Evolutionary conservation across 345 rosid genomes (phyloP), one percentile per base, ranked within the genome.

Genomic region (Schrenkiella parvula): DNA sequence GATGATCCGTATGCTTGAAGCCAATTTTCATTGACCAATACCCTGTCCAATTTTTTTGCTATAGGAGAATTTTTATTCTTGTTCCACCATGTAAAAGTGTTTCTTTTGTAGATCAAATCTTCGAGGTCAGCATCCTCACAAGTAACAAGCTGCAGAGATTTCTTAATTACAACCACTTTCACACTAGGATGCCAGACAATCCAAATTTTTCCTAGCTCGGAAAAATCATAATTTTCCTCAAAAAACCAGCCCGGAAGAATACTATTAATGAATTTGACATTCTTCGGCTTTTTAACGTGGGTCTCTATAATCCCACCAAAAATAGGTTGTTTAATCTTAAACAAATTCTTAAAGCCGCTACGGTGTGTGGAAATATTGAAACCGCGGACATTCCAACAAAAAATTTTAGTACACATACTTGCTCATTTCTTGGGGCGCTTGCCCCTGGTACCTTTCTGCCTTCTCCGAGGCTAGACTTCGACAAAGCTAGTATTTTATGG

Each of bases 81-180:
- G 22, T 44, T 44, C 50, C 11, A 44, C 50, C 50, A 15, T 0
- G 50, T 44, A 3, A 6, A 15, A 0, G 10, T 2, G 2, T 44
- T 44, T 2, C 50, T 4, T 3, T 3, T 3, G 4, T 1, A 44
- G 0, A 44, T 1, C 3, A 17, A 11, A 3, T 44, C 22, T 0
- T 1, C 2, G 0, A 44, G 3, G 4, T 44, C 22, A 28, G 31
- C 31, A 29, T 1, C 32, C 6, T 29, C 32, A 29, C 32, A 29
- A 4, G 7, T 0, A 0, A 29, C 1, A 6, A 29, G 5, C 1
- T 29, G 32, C 7, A 29, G 7, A 4, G 32, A 29, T 1, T 29
- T 29, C 0, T 0, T 0, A 1, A 29, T 0, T 4, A 29, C 1
- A 0, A 1, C 1, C 0, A 29, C 32, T 4, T 29, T 29, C 0